Conservation (phyloP, 2,329 filamentous ascomycete species). For the Didymella glomerata region DNA sequence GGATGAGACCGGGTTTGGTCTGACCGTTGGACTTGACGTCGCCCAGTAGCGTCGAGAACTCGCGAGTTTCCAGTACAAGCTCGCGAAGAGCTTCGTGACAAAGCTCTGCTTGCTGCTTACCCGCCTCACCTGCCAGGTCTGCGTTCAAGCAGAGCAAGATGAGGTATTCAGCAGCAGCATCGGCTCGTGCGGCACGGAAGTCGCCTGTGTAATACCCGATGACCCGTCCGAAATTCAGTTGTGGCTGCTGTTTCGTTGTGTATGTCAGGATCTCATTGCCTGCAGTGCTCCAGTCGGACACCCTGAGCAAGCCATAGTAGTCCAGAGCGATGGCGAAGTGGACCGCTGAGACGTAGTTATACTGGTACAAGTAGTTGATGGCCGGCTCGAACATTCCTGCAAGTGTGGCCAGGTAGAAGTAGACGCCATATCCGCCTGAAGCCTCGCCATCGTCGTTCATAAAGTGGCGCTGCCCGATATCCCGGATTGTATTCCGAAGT, state of each 20-base stretch:
- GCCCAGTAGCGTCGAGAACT: slow-evolving; percentile 92
- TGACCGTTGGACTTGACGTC: slow-evolving; percentile 88
- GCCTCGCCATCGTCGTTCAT: slow-evolving; percentile 81
- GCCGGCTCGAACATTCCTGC: slow-evolving; percentile 95
- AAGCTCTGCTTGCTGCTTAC: slow-evolving; percentile 78
- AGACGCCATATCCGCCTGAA: slow-evolving; percentile 82
- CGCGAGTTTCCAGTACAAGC: slow-evolving; percentile 93
- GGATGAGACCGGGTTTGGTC: slow-evolving; percentile 85
- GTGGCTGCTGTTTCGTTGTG: slow-evolving; percentile 74
- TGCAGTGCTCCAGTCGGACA: slow-evolving; percentile 78
- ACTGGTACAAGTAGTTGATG: slow-evolving; percentile 87
- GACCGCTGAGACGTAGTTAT: slow-evolving; percentile 90
- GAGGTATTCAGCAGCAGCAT: slow-evolving; percentile 92
- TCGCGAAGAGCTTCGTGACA: slow-evolving; percentile 94
- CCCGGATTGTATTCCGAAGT: slow-evolving; percentile 80
- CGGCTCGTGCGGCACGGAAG: slow-evolving; percentile 89
- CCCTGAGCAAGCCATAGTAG: slow-evolving; percentile 72
- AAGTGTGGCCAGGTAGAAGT: slow-evolving; percentile 90
- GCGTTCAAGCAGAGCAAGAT: slow-evolving; percentile 89
- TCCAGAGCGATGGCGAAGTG: slow-evolving; percentile 91
- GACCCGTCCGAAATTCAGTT: slow-evolving; percentile 94
- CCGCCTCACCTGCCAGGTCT: slow-evolving; percentile 77
- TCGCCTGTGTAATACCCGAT: slow-evolving; percentile 95
- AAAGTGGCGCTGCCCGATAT: slow-evolving; percentile 93
- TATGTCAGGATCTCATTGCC: slow-evolving; percentile 71